Evolutionary conservation across 2,329 filamentous ascomycete species (phyloP).

Genomic region (Aspergillus neotritici): DNA sequence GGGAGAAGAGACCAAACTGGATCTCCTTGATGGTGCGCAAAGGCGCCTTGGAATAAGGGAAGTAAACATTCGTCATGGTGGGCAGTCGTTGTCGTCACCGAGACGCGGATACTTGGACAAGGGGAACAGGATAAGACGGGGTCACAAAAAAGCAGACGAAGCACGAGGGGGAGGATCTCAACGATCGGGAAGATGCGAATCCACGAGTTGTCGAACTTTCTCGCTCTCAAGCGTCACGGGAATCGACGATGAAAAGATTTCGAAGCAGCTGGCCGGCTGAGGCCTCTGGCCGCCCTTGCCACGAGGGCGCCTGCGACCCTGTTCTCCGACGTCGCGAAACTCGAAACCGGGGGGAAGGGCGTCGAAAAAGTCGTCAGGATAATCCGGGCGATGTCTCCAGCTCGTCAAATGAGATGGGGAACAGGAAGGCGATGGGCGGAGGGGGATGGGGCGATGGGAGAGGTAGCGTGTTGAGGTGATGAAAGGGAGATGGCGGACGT

Average conservation of each 20-base stretch:
- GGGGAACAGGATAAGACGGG: slow-evolving; percentile 9
- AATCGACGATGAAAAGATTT: slow-evolving; percentile 30
- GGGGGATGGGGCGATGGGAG: slow-evolving; percentile 26
- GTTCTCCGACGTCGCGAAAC: slow-evolving; percentile 34
- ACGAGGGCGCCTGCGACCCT: slow-evolving; percentile 43
- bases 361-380: slow-evolving; percentile 23
- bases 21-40: slow-evolving; percentile 98
- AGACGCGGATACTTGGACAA: slow-evolving; percentile 2
- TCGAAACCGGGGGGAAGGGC: slow-evolving; percentile 21
- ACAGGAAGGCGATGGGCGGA: slow-evolving; percentile 38
- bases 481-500: slow-evolving; percentile 39
- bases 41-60: slow-evolving; percentile 87
- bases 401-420: slow-evolving; percentile 36
- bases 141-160: slow-evolving; percentile 8
- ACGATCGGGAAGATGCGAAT: slow-evolving; percentile 8
- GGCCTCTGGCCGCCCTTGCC: slow-evolving; percentile 45
- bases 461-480: slow-evolving; percentile 31
- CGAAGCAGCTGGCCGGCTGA: slow-evolving; percentile 38
- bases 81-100: slow-evolving; percentile 25
- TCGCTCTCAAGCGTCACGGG: slow-evolving; percentile 8
- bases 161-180: slow-evolving; percentile 7
- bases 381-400: slow-evolving; percentile 20
- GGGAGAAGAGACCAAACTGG: slow-evolving; percentile 95
- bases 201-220: background rate
- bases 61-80: slow-evolving; percentile 87